These are phyloP conservation scores for Rhodotorula toruloides DNA, from an alignment of 768 basidiomycete genomes.

Conservation along the genomic window DNA sequence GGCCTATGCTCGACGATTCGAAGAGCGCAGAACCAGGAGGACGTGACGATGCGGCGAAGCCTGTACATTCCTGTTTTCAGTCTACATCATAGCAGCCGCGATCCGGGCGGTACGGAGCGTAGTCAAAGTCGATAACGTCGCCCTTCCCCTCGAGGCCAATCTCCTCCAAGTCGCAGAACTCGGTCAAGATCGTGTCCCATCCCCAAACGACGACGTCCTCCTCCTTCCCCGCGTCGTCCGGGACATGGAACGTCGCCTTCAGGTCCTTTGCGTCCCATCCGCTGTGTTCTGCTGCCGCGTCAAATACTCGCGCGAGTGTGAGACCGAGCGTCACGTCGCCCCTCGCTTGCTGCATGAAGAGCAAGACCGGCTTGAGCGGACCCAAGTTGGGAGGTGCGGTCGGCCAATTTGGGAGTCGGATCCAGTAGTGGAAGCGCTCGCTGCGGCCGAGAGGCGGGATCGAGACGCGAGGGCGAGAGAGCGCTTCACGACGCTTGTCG, in stretches of 20 bases:
- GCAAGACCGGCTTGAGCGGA: background rate
- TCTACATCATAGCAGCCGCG: too few species aligned
- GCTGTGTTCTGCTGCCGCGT: background rate
- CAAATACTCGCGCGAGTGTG: background rate
- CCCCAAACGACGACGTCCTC: background rate
- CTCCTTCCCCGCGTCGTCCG: background rate
- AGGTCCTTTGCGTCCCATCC: constrained; percentile 2
- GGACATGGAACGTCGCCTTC: background rate
- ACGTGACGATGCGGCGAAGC: too few species aligned
- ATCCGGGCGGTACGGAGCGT: background rate
- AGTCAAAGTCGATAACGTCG: constrained; percentile 10
- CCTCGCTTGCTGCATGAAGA: constrained; percentile 3
- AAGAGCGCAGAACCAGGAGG: too few species aligned
- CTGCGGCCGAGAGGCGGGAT: background rate
- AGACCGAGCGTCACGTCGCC: background rate
- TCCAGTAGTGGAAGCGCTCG: constrained; percentile 4
- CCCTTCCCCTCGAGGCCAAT: background rate
- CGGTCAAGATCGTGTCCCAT: background rate
- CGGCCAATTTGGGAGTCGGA: constrained; percentile 14
- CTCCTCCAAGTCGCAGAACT: constrained; percentile 6
- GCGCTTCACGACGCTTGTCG: background rate
- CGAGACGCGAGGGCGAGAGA: background rate
- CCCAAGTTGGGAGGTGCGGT: background rate
- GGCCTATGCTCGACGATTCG: too few species aligned
- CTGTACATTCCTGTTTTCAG: too few species aligned